A percentile compares a stretch with the other conserved stretches of the same genome.
Evolutionary conservation across 2,329 filamentous ascomycete species (phyloP).

Genomic region (Chaetoscypha palmicola): DNA sequence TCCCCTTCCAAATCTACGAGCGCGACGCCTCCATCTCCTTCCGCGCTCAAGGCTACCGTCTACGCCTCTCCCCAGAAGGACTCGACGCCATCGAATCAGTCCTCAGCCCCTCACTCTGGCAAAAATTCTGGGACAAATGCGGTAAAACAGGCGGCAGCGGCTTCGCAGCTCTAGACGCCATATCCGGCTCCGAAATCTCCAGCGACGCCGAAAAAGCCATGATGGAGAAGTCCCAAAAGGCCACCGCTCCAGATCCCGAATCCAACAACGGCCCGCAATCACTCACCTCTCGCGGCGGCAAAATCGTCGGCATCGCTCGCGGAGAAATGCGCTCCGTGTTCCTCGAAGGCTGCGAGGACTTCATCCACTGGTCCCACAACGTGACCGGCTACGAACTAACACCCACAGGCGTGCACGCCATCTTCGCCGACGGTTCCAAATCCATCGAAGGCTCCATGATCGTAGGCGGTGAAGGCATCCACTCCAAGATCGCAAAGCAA

Average conservation of each 20-base stretch:
- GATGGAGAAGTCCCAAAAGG: slow-evolving; percentile 3
- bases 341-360: slow-evolving; percentile 46
- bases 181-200: slow-evolving; percentile 41
- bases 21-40: slow-evolving; percentile 43
- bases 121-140: slow-evolving; percentile 51
- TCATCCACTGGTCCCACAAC: slow-evolving; percentile 48
- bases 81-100: slow-evolving; percentile 55
- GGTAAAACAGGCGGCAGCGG: slow-evolving; percentile 53
- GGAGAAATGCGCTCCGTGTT: slow-evolving; percentile 58
- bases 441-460: slow-evolving; percentile 53
- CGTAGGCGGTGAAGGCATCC: slow-evolving; percentile 56
- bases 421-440: slow-evolving; percentile 54
- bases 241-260: slow-evolving; percentile 9
- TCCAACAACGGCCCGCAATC: slow-evolving; percentile 17
- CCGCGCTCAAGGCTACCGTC: slow-evolving; percentile 55
- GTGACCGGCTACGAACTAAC: slow-evolving; percentile 54
- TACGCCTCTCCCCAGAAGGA: slow-evolving; percentile 50
- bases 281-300: slow-evolving; percentile 46
- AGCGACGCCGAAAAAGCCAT: slow-evolving; percentile 24
- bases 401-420: slow-evolving; percentile 43
- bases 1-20: slow-evolving; percentile 36
- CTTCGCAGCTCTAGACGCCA: slow-evolving; percentile 43
- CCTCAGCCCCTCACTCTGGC: slow-evolving; percentile 40
- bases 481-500: slow-evolving; percentile 53
- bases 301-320: slow-evolving; percentile 54